A percentile compares a stretch with the other conserved stretches of the same genome.
These are phyloP conservation scores for Colletotrichum spinosum DNA, from an alignment of 2,329 filamentous ascomycete species.

Conservation along the genomic window DNA sequence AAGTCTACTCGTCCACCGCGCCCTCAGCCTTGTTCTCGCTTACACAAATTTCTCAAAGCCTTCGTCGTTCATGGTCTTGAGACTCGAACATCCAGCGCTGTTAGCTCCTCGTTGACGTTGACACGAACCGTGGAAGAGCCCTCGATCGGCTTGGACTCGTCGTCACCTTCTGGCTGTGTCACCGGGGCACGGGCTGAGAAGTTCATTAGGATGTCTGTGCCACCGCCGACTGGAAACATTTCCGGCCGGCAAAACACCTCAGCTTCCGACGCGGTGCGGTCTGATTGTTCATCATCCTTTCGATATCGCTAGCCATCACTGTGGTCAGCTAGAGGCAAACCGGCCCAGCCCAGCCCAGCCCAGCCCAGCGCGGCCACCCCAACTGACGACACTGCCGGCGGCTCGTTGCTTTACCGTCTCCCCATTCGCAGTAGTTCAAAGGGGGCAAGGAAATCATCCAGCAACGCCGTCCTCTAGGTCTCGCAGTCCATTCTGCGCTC, in stretches of 20 bases:
- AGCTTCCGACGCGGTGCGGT: slow-evolving; percentile 9
- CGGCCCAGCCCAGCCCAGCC: slow-evolving; percentile 1
- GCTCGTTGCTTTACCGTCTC: neutral
- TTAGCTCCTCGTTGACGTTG: no score
- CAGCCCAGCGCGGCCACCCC: neutral
- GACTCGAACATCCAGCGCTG: no score
- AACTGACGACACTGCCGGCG: neutral
- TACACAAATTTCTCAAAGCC: no score
- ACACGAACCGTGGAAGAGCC: no score
- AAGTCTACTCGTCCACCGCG: neutral
- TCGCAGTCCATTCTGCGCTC: no score
- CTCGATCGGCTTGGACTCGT: no score
- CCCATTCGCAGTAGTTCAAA: neutral
- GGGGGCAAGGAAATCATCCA: no score
- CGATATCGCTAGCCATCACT: slow-evolving; percentile 4
- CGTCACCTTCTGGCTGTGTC: no score
- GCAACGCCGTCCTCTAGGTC: no score
- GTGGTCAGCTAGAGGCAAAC: slow-evolving; percentile 4
- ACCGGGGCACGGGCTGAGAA: no score
- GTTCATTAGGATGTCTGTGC: neutral
- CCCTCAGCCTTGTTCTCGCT: neutral
- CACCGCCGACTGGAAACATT: slow-evolving; percentile 6
- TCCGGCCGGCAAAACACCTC: slow-evolving; percentile 4
- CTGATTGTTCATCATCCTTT: neutral
- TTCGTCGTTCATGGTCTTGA: no score